Base-by-base conservation (phyloP, 345 rosid species). In the Eucalyptus polybractea region DNA sequence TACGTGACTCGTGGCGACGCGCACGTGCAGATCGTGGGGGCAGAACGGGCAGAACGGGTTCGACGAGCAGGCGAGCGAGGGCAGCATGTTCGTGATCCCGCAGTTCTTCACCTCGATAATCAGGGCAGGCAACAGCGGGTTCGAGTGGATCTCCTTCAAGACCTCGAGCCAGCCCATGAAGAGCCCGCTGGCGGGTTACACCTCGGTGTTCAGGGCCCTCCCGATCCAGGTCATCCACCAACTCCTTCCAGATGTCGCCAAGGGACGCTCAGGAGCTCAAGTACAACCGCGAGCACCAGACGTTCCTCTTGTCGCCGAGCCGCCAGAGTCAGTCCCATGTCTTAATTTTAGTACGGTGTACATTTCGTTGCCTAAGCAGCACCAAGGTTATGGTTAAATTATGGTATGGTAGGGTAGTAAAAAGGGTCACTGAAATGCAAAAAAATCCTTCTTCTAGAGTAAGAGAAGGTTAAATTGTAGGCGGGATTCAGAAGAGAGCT, bases 1-100 rank as follows among this genome's bases (percentile, higher is more conserved):
- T 96, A 96, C 90, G 95, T 60, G 31, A 91, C 95, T 45, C 92
- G 92, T 2, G 99, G 99, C 1, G 88, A 90, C 21, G 95, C 95
- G 6, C 87, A 86, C 3, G 87, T 89, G 7, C 93, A 92, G 90
- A 86, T 93, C 69, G 89, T 87, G 9, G 89, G 45, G 89, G 17
- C 90, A 91, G 37, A 89, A 90, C 27, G 93, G 92, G 27, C 67
- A 89, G 87, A 89, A 80, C 53, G 54, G 91, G 50, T 89, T 92
- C 90, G 88, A 92, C 89, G 80, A 91, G 58, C 58, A 31, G 67
- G 91, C 91, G 25, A 86, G 87, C 86, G 49, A 90, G 89, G 92
- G 94, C 40, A 89, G 87, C 56, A 89, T 93, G 90, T 90, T 93
- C 80, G 91, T 89, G 86, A 89, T 92, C 89, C 93, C 93, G 6